Conservation (phyloP, 1,139 yeast genomes). For the Ashbya aceris region DNA sequence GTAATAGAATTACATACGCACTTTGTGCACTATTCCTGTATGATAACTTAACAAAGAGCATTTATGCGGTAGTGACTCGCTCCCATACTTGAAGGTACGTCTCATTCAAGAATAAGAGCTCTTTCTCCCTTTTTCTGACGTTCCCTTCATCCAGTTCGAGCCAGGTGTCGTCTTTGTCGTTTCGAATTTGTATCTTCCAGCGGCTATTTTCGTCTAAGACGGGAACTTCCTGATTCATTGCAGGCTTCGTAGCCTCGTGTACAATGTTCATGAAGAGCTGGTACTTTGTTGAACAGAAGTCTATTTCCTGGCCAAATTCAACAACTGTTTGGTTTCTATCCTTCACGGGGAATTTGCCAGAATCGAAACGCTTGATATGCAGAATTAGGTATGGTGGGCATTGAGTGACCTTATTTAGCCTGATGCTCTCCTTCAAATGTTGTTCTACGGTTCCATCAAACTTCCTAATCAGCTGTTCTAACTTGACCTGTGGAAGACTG, state of each 20-base stretch:
- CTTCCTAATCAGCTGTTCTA: conserved; percentile 40
- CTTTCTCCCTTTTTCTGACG: conserved; percentile 42
- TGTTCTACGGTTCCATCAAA: conserved; percentile 35
- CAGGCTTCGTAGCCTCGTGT: conserved; percentile 30
- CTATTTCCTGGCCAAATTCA: conserved; percentile 40
- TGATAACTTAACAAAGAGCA: neutral
- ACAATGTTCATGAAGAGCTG: conserved; percentile 44
- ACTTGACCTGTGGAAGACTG: conserved; percentile 44
- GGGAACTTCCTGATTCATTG: conserved; percentile 12
- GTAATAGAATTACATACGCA: conserved; percentile 25
- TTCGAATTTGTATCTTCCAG: conserved; percentile 48
- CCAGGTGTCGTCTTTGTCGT: conserved; percentile 43
- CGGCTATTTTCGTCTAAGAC: conserved; percentile 29
- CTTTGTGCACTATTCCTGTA: neutral
- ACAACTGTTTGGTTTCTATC: conserved; percentile 57
- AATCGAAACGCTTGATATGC: conserved; percentile 47
- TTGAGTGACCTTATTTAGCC: conserved; percentile 35
- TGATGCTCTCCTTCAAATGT: conserved; percentile 25
- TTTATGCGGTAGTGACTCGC: conserved; percentile 11
- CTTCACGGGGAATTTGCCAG: conserved; percentile 30
- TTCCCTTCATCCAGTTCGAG: conserved; percentile 44
- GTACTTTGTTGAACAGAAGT: conserved; percentile 30
- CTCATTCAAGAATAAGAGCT: conserved; percentile 53
- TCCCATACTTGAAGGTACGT: conserved; percentile 66
- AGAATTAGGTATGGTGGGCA: conserved; percentile 49